Evolutionary conservation across 1,284 basidiomycete species (phyloP), one percentile per base, ranked within the genome.

Genomic region (Abortiporus biennis): DNA sequence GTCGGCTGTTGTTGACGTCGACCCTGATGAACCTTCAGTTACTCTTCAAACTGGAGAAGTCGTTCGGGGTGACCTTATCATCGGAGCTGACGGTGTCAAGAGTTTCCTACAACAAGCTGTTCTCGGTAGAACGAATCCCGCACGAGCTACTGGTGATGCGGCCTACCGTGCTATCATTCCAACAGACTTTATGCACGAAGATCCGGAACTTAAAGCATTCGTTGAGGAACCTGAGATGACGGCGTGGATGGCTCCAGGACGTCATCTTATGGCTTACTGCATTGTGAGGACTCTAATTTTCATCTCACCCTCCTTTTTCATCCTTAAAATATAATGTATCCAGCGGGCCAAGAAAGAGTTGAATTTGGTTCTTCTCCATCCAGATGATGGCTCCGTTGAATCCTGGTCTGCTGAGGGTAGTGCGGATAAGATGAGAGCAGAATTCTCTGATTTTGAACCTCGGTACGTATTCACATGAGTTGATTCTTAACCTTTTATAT

Each of bases 81-180:
- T 72, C 12, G 71, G 66, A 8, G 68, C 68, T 6, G 71, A 74
- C 43, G 70, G 71, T 30, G 62, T 73, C 27, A 65, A 74, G 53
- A 80, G 78, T 50, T 49, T 69, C 33, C 57, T 78, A 6, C 71
- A 81, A 39, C 61, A 69, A 32, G 59, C 66, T 6, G 70, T 80
- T 4, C 52, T 64, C 6, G 64, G 61, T 1, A 43, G 52, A 16
- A 48, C 50, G 13, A 61, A 56, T 38, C 53, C 50, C 1, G 64
- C 64, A 0, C 49, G 52, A 21, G 61, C 73, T 8, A 79, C 78
- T 0, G 78, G 77, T 1, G 78, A 82, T 51, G 72, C 76, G 45
- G 54, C 61, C 54, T 58, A 79, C 51, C 45, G 78, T 63, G 54
- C 71, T 48, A 55, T 74, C 15, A 64, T 81, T 19, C 68, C 72